These are phyloP conservation scores for Verticillium zaregamsianum DNA, from an alignment of 2,329 filamentous ascomycete species.

Conservation along the genomic window DNA sequence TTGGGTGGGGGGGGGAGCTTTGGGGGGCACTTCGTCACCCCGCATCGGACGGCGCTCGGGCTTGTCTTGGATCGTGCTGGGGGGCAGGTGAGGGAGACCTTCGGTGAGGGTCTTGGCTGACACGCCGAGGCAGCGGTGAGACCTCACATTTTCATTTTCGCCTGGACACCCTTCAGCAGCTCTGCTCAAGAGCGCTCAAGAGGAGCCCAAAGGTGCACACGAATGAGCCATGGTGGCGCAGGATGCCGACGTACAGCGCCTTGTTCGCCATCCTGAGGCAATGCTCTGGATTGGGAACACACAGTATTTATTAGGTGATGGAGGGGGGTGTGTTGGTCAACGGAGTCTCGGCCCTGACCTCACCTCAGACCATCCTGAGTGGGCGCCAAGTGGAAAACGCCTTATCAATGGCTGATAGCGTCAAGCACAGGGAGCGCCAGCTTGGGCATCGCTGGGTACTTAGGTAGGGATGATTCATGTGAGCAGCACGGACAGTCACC, in stretches of 20 bases:
- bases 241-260: too few relatives aligned
- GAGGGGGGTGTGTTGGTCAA: not conserved
- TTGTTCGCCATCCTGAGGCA: too few relatives aligned
- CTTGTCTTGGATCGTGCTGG: not conserved
- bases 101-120: not conserved
- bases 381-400: not conserved
- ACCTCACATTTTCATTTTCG: not conserved
- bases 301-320: not conserved
- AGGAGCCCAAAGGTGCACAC: too few relatives aligned
- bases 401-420: not conserved
- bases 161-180: too few relatives aligned
- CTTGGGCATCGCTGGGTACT: not conserved
- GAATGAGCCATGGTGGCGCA: too few relatives aligned
- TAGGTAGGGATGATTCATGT: not conserved
- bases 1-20: not conserved
- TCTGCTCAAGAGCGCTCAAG: too few relatives aligned
- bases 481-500: not conserved
- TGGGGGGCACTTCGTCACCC: not conserved
- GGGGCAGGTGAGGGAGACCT: not conserved
- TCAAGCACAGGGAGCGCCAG: not conserved
- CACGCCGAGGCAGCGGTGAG: not conserved
- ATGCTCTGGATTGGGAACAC: too few relatives aligned
- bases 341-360: not conserved
- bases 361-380: not conserved
- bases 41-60: not conserved